Percentiles rank a stretch among this genome's conserved stretches.
phyloP scores from a whole-genome alignment of 345 rosid genomes.

The Linum usitatissimum region DNA sequence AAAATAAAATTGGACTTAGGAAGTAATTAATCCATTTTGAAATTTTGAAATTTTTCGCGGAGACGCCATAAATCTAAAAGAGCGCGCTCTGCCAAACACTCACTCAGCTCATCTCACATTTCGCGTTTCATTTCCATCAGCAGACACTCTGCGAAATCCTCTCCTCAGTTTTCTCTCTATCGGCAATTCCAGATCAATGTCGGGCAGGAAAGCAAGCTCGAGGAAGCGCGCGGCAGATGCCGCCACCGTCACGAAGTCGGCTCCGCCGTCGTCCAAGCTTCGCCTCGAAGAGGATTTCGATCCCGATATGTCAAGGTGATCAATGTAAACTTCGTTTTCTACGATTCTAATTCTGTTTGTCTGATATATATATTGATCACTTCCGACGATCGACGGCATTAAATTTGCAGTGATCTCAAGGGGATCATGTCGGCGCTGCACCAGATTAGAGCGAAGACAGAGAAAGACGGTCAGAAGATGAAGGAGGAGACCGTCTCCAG shows the following conservation, averaged over 20 bases:
- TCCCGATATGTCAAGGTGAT: slow-evolving; percentile 49
- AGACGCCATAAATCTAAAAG: no score
- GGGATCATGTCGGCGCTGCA: slow-evolving; percentile 79
- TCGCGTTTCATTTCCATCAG: not conserved
- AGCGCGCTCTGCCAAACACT: not conserved
- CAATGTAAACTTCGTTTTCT: not conserved
- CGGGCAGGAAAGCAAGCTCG: slow-evolving; percentile 25
- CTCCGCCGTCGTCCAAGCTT: slow-evolving; percentile 28
- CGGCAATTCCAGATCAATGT: slow-evolving; percentile 14
- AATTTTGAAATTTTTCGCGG: no score
- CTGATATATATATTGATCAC: not conserved
- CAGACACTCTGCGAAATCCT: no score
- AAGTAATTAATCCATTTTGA: no score
- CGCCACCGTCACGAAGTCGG: slow-evolving; percentile 22
- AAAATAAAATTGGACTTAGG: no score
- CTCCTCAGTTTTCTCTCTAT: not conserved
- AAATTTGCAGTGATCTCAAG: slow-evolving; percentile 51
- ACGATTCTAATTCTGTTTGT: not conserved
- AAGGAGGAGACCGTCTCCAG: slow-evolving; percentile 83
- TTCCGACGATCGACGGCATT: not conserved
- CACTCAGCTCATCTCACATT: no score
- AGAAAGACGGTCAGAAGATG: slow-evolving; percentile 68
- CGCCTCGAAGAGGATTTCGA: slow-evolving; percentile 43
- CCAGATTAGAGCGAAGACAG: slow-evolving; percentile 62
- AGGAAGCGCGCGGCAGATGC: slow-evolving; percentile 34